These are phyloP conservation scores for Phytophthora colocasiae DNA, from an alignment of 352 stramenopile genomes.

Conservation along the genomic window DNA sequence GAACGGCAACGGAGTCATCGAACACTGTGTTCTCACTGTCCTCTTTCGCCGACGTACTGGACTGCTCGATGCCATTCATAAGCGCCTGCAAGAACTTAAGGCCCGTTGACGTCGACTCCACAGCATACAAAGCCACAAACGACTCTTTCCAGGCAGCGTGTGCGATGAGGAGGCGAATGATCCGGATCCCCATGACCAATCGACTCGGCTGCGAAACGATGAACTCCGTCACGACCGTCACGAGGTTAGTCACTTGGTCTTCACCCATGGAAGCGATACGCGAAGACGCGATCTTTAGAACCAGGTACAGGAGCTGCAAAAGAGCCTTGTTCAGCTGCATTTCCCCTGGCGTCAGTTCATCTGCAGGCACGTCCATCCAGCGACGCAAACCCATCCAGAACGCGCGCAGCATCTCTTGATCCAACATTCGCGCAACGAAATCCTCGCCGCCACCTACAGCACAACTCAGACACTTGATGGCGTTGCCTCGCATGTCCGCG, in stretches of 20 bases:
- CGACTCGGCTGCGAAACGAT: conserved; percentile 60
- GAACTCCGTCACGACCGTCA: conserved; percentile 78
- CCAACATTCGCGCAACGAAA: conserved; percentile 64
- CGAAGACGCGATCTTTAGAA: conserved; percentile 66
- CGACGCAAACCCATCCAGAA: conserved; percentile 69
- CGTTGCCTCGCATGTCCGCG: conserved; percentile 54
- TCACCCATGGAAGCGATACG: conserved; percentile 58
- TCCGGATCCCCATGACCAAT: conserved; percentile 64
- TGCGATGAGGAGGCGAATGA: conserved; percentile 79
- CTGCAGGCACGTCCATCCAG: conserved; percentile 61
- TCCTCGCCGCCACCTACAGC: conserved; percentile 66
- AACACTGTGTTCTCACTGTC: conserved; percentile 49
- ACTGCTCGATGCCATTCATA: conserved; percentile 61
- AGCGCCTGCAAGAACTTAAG: conserved; percentile 74
- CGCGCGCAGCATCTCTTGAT: conserved; percentile 73
- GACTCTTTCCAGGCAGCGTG: conserved; percentile 75
- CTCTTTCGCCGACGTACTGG: conserved; percentile 35
- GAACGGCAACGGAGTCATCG: conserved; percentile 65
- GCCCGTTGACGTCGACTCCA: conserved; percentile 67
- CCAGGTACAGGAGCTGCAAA: conserved; percentile 71
- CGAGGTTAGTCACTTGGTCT: conserved; percentile 69
- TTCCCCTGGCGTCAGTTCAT: conserved; percentile 39
- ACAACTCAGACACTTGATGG: conserved; percentile 77
- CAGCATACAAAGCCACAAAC: conserved; percentile 71
- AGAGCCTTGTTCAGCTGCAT: conserved; percentile 55